Evolutionary conservation across 1,284 basidiomycete genomes (phyloP), one percentile per base, ranked within the genome.

Genomic region (Quambalaria eucalypti): DNA sequence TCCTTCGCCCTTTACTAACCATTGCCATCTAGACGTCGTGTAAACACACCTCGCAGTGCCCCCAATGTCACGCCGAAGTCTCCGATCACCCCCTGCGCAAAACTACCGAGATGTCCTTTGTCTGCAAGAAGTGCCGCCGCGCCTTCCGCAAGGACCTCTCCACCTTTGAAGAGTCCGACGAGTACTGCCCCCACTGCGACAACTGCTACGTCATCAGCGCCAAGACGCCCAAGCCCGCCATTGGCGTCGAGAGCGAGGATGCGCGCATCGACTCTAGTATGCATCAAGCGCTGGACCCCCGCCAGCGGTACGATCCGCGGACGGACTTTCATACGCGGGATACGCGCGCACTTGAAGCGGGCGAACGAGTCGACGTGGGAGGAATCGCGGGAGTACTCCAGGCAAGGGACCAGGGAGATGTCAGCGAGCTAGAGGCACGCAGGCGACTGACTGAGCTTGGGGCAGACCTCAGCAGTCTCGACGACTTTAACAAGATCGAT

Each of bases 81-180:
- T 88, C 76, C 82, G 84, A 60, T 14, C 93, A 98, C 70, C 66
- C 61, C 1, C 80, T 98, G 30, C 77, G 78, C 10, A 87, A 85
- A 77, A 90, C 88, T 50, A 81, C 79, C 44, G 93, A 97, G 79
- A 91, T 98, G 90, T 80, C 80, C 0, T 95, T 98, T 76, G 79
- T 88, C 68, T 98, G 95, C 81, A 98, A 98, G 78, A 95, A 96
- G 78, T 98, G 95, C 81, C 88, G 87, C 76, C 92, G 92, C 78
- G 91, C 90, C 1, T 97, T 98, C 77, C 79, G 93, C 60, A 97
- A 98, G 78, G 90, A 96, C 76, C 90, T 96, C 86, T 66, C 80
- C 0, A 78, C 77, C 28, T 97, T 90, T 73, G 95, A 98, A 71
- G 90, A 95, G 75, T 88, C 88, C 63, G 93, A 98, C 75, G 93